A percentile compares a stretch with the other conserved stretches of the same genome.
Conservation (phyloP, 331 rosid genomes). For the Quercus tomentella region DNA sequence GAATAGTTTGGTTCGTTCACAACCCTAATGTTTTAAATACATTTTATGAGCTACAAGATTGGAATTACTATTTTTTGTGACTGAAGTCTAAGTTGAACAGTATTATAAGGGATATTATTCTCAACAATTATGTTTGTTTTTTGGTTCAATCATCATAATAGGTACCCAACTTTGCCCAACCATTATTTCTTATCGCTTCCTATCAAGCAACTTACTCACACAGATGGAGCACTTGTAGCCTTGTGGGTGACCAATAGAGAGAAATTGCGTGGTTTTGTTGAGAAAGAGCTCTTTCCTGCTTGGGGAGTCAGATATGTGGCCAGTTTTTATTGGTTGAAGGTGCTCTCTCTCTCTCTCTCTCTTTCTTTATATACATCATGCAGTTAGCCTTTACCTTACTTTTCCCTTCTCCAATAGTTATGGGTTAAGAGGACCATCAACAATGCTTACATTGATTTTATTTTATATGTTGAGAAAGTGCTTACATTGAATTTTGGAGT, state of each 20-base stretch:
- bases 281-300: constrained; percentile 74
- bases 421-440: too few species aligned
- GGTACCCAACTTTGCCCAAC: constrained; percentile 91
- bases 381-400: too few species aligned
- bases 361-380: background rate
- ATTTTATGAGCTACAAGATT: background rate
- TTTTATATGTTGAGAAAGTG: too few species aligned
- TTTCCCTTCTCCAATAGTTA: too few species aligned
- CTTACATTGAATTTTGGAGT: too few species aligned
- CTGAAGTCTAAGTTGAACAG: background rate
- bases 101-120: background rate
- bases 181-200: constrained; percentile 74
- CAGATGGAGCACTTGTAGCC: constrained; percentile 79
- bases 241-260: constrained; percentile 97
- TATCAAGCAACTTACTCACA: constrained; percentile 68
- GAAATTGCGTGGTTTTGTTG: constrained; percentile 77
- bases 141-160: constrained; percentile 21
- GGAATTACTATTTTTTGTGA: background rate
- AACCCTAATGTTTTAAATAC: too few species aligned
- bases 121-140: background rate
- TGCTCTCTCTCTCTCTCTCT: constrained; percentile 24
- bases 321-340: constrained; percentile 89
- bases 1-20: too few species aligned
- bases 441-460: too few species aligned
- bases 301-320: constrained; percentile 81